A percentile compares a stretch with the other conserved stretches of the same genome.
phyloP scores from a whole-genome alignment of 169 alveolate species.

The Eimeria necatrix region DNA sequence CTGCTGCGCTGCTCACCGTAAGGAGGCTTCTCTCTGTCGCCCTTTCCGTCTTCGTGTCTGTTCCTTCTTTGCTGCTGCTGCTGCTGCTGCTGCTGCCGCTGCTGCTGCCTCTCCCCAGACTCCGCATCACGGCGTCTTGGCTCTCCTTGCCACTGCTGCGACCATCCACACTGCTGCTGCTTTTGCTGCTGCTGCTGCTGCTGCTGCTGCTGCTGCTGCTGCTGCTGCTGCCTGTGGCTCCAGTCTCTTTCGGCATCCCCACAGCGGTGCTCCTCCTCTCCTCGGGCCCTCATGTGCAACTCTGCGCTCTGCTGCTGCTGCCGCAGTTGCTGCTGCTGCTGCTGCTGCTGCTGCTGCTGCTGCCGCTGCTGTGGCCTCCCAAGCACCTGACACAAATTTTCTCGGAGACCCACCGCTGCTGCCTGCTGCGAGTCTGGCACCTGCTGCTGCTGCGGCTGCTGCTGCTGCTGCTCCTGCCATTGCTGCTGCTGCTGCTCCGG shows the following conservation, averaged over 20 bases:
- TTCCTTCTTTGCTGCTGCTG: not conserved
- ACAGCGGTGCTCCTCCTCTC: not conserved
- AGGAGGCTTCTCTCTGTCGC: no score
- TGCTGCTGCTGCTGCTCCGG: not conserved
- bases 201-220: not conserved
- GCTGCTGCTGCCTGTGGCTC: not conserved
- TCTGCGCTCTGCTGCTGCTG: no score
- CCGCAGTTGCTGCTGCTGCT: not conserved
- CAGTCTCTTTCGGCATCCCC: not conserved
- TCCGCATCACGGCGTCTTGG: not conserved
- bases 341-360: conserved; percentile 17
- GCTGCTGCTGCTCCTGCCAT: not conserved
- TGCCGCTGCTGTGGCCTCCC: conserved; percentile 13
- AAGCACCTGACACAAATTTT: not conserved
- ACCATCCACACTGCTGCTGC: not conserved
- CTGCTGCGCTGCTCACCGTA: no score
- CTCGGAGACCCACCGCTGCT: not conserved
- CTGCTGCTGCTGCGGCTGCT: not conserved
- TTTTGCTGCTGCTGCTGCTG: not conserved
- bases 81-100: not conserved
- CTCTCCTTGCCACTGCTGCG: not conserved
- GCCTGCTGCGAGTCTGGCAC: not conserved
- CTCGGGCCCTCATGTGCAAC: no score
- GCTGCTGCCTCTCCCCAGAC: not conserved
- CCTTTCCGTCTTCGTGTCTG: not conserved